phyloP scores from a whole-genome alignment of 1,284 basidiomycete genomes.

The Leccinum griseonigrum region DNA sequence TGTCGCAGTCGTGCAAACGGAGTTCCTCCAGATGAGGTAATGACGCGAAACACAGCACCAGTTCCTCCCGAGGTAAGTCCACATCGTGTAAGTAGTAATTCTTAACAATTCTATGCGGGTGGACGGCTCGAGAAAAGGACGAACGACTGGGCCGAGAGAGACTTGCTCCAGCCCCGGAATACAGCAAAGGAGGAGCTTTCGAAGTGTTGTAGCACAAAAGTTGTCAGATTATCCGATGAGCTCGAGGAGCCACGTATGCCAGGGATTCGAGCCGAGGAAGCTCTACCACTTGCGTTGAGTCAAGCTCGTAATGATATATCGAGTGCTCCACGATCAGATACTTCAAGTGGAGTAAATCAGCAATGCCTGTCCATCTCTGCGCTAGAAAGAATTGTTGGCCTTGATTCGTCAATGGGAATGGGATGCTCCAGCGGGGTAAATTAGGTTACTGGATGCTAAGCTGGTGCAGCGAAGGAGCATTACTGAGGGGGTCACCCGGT shows the following conservation, averaged over 20 bases:
- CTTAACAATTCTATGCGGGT: slow-evolving; percentile 47
- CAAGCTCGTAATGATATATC: slow-evolving; percentile 35
- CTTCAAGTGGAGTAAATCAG: slow-evolving; percentile 36
- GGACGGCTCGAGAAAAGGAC: slow-evolving; percentile 42
- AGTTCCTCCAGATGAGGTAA: slow-evolving; percentile 46
- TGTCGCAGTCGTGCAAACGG: slow-evolving; percentile 58
- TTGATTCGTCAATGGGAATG: slow-evolving; percentile 20
- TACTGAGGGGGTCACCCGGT: not conserved
- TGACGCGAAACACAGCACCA: slow-evolving; percentile 39
- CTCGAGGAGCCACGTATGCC: slow-evolving; percentile 41
- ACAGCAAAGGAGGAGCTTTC: slow-evolving; percentile 44
- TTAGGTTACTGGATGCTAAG: slow-evolving; percentile 24
- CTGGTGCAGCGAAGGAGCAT: slow-evolving; percentile 20
- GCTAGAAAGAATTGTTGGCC: slow-evolving; percentile 1
- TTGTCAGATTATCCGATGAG: slow-evolving; percentile 44
- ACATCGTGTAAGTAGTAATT: slow-evolving; percentile 48
- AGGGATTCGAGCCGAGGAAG: slow-evolving; percentile 42
- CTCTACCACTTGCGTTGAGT: slow-evolving; percentile 30
- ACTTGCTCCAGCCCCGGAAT: slow-evolving; percentile 15
- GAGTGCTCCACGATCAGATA: slow-evolving; percentile 43
- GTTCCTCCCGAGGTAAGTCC: slow-evolving; percentile 44
- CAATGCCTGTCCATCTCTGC: slow-evolving; percentile 30
- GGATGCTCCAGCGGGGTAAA: slow-evolving; percentile 25
- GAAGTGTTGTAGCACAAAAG: slow-evolving; percentile 44
- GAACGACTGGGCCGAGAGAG: slow-evolving; percentile 39